Base-by-base conservation (phyloP, 179 eudicot species). In the Silene noctiflora region DNA sequence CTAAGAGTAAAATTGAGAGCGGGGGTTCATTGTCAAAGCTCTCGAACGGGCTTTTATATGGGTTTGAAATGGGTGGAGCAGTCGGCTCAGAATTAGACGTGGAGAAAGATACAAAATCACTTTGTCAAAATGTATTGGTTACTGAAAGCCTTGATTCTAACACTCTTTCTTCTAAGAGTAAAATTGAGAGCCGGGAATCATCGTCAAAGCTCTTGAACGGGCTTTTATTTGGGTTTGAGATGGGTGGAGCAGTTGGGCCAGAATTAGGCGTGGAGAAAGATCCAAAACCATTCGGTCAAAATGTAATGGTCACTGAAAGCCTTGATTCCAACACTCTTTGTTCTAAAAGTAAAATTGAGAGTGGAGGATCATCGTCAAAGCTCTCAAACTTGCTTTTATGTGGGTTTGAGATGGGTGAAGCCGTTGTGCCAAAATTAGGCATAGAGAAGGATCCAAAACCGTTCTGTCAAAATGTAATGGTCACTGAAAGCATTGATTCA, bases 101-200 rank as follows among this genome's bases (percentile, higher is more conserved):
- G 10, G 74, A 75, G 76, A 79, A 42, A 27, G 72, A 1, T 63
- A 53, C 48, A 53, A 69, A 78, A 68, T 53, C 80, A 71, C 11
- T 31, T 3, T 10, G 66, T 22, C 58, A 69, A 62, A 67, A 51
- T 72, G 66, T 70, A 61, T 10, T 48, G 55, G 55, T 48, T 17
- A 48, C 81, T 46, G 73, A 79, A 71, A 80, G 71, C 72, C 70
- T 59, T 44, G 84, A 81, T 72, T 73, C 80, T 1, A 73, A 73
- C 74, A 63, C 56, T 73, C 78, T 77, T 22, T 69, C 33, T 76
- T 5, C 4, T 58, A 35, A 71, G 33, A 70, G 64, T 56, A 73
- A 71, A 76, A 60, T 63, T 42, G 80, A 67, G 9, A 83, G 76
- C 46, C 68, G 76, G 24, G 83, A 69, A 13, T 80, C 86, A 24